Evolutionary conservation across 805 yeast species (phyloP).

Genomic region (Candida pseudoglaebosa): DNA sequence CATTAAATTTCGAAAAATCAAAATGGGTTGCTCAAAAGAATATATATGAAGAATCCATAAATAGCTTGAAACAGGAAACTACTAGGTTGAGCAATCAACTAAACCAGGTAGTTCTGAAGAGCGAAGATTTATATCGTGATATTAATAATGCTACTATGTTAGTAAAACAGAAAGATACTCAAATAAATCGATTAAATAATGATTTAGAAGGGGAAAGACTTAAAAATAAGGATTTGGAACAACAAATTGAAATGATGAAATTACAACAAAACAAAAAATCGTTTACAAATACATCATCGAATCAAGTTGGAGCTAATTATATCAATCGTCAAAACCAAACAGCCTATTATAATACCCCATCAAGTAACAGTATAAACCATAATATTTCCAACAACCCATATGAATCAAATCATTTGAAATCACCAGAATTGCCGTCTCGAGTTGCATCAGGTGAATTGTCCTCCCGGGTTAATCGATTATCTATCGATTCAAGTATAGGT

Average conservation of each 20-base stretch:
- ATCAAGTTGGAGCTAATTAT: not conserved
- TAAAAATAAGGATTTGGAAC: constrained; percentile 52
- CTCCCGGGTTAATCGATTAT: constrained; percentile 37
- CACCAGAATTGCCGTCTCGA: constrained; percentile 9
- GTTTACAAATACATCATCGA: constrained; percentile 8
- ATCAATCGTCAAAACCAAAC: constrained; percentile 4
- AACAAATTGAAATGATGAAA: constrained; percentile 31
- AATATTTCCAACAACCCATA: not conserved
- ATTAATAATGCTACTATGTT: constrained; percentile 48
- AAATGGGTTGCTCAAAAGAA: constrained; percentile 33
- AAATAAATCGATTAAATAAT: constrained; percentile 52
- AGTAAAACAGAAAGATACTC: constrained; percentile 67
- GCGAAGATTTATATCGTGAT: constrained; percentile 46
- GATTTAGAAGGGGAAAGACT: constrained; percentile 58
- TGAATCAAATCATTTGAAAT: not conserved
- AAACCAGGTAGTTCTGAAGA: constrained; percentile 18
- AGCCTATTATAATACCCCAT: constrained; percentile 1
- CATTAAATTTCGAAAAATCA: constrained; percentile 51
- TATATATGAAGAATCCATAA: constrained; percentile 15
- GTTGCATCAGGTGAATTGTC: constrained; percentile 35
- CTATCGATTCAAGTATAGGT: constrained; percentile 25
- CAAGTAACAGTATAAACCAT: not conserved
- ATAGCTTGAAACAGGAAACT: constrained; percentile 20
- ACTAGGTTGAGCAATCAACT: constrained; percentile 21
- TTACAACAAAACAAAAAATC: constrained; percentile 18